These are phyloP conservation scores for Marchantia paleacea DNA, from an alignment of 225 moss, liverwort and hornwort species.

Conservation along the genomic window DNA sequence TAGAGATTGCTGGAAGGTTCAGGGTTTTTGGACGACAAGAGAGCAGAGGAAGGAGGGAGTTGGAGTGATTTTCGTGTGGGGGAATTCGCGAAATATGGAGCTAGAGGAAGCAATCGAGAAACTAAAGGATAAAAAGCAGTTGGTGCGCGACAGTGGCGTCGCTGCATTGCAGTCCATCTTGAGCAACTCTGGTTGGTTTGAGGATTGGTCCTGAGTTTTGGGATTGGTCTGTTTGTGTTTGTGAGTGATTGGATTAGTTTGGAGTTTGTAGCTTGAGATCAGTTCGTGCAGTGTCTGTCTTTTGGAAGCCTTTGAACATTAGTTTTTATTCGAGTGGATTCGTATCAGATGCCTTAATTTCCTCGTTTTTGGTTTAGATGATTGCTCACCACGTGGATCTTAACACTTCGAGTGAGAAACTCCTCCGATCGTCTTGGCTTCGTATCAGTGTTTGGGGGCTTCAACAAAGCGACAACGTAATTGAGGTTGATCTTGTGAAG, in stretches of 20 bases:
- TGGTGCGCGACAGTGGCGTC: conserved; percentile 64
- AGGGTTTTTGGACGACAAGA: background rate
- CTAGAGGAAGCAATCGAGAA: conserved; percentile 62
- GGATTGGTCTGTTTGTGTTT: background rate
- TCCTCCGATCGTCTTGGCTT: background rate
- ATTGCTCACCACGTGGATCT: background rate
- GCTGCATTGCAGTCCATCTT: conserved; percentile 56
- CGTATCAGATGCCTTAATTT: too few relatives aligned
- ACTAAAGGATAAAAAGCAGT: conserved; percentile 65
- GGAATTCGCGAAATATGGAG: conserved; percentile 36
- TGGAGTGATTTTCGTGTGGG: background rate
- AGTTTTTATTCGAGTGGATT: background rate
- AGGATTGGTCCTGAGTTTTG: background rate
- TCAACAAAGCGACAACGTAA: background rate
- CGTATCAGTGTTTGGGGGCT: background rate
- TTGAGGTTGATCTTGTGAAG: background rate
- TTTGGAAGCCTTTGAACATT: background rate
- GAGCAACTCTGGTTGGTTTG: conserved; percentile 41
- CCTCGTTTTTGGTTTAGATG: background rate
- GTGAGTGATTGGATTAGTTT: background rate
- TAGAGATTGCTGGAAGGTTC: background rate
- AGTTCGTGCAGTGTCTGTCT: background rate
- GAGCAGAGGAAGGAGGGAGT: background rate
- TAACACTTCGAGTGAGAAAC: background rate
- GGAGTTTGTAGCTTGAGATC: background rate